Base-by-base conservation (phyloP, 2,329 filamentous ascomycete species). In the Ascochyta fabae region DNA sequence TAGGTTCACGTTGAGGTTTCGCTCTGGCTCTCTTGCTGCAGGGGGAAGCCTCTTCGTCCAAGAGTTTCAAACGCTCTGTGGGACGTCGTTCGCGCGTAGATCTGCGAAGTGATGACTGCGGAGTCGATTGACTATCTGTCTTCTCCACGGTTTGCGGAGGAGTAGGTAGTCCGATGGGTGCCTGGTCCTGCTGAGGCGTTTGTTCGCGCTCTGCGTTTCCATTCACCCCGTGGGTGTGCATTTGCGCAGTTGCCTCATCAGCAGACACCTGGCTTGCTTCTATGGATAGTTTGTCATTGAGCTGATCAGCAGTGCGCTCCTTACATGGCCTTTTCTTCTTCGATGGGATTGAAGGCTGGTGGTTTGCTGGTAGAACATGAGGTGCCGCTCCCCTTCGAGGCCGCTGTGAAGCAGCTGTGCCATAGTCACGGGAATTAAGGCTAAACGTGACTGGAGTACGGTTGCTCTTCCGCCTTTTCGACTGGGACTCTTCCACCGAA, bases 331-430 rank as follows among this genome's bases (percentile, higher is more conserved):
- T 47, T 15, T 4, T 8, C 7, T 34, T 23, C 9, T 27, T 27
- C 13, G 27, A 8, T 22, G 22, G 12, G 4, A 16, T 19, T 15
- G 6, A 15, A 2, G 43, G 22, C 6, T 8, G 15, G 9, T 9
- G 1, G 3, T 16, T 15, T 6, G 36, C 4, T 36, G n/a, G n/a
- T 41, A 24, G 3, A 19, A 6, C 16, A 5, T 23, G 27, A 10
- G 42, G 41, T 10, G 9, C 3, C 9, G 36, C 42, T 27, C 19
- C 48, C 33, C 48, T 44, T 13, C 39, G 43, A 34, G 54, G 39
- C 8, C 54, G 38, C 33, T 48, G 48, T 24, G 44, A 52, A 19
- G 54, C 48, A 29, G 54, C 54, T 10, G 48, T 52, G 15, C 40
- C 48, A 31, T 48, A 57, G 23, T 57, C 35, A 12, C 38, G 26